Conservation (phyloP, 106 monocot species). For the Xerophyta viscosa region DNA sequence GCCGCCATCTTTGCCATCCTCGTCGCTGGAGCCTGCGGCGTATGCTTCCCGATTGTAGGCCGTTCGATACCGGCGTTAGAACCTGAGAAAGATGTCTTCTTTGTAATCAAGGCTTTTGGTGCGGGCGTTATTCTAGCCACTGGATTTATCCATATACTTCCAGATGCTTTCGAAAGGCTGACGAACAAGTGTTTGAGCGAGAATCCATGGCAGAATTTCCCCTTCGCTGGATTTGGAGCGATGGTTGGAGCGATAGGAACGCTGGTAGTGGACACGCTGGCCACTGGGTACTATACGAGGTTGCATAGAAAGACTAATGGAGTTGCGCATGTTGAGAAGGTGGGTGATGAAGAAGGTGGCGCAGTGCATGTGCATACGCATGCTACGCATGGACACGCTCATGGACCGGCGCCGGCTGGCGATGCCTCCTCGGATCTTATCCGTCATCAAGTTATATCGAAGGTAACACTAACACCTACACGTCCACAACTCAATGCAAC, state of each 20-base stretch:
- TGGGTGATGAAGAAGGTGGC: neutral
- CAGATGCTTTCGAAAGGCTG: too few relatives aligned
- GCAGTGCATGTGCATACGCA: slow-evolving; percentile 9
- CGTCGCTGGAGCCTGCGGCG: slow-evolving; percentile 7
- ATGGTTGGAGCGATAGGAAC: slow-evolving; percentile 11
- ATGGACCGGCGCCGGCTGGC: neutral
- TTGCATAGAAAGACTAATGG: neutral
- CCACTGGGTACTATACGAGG: slow-evolving; percentile 8
- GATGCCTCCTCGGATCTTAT: neutral
- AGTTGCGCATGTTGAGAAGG: neutral
- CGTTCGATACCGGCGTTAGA: slow-evolving; percentile 7
- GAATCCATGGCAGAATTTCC: too few relatives aligned
- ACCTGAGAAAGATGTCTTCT: slow-evolving; percentile 24
- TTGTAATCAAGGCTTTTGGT: slow-evolving; percentile 41
- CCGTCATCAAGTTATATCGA: slow-evolving; percentile 13
- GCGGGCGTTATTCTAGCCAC: slow-evolving; percentile 12
- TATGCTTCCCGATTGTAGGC: slow-evolving; percentile 13
- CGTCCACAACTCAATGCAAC: too few relatives aligned
- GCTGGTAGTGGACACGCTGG: slow-evolving; percentile 13
- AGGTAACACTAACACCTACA: slow-evolving; percentile 10
- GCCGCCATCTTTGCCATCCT: slow-evolving; percentile 13
- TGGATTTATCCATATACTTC: too few relatives aligned
- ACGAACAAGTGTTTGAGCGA: too few relatives aligned
- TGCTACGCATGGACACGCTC: slow-evolving; percentile 11
- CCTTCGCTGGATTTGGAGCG: too few relatives aligned